Base-by-base conservation (phyloP, 768 basidiomycete species). In the Mycena galericulata region DNA sequence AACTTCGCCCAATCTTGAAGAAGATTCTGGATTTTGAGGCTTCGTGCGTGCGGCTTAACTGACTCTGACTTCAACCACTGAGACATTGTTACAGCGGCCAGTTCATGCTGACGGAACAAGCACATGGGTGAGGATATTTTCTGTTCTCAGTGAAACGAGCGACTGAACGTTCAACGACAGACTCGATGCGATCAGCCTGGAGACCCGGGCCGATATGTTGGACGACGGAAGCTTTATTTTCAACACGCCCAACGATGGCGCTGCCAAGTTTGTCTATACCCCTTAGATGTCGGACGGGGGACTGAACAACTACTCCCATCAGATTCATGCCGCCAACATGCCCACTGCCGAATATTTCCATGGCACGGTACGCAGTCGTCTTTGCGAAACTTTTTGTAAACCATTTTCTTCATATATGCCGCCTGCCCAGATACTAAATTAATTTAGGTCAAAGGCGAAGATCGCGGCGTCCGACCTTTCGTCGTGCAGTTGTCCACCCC, bases 121-220 rank as follows among this genome's bases (percentile, higher is more conserved):
- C 58, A 36, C 58, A 60, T 34, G 58, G 58, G 58, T 60, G 24
- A 45, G 27, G 8, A 24, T 47, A 17, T 10, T 45, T 18, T 36
- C 10, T 11, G 29, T 24, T 30, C 24, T 36, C 10, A 30, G 27
- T 5, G 18, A 7, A 30, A 18, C 27, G 36, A 27, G n/a, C n/a
- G 38, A 17, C 15, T 38, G 9, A 36, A 49, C 8, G n/a, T 27
- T 27, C n/a, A n/a, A n/a, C n/a, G 3, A 41, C 10, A 61, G 77
- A 1, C 68, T 79, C 10, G 76, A 78, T 50, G 74, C 69, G 14
- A 18, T 70, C 36, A 70, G 74, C 57, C 26, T 78, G 15, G 76
- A 76, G 64, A 78, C 77, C 14, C 76, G 78, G 1, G 79, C 81
- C 12, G 80, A 78, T 9, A 68, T 79, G 34, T 69, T 77, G 1